Conservation (phyloP, 1,284 basidiomycete species). For the Testicularia cyperi region DNA sequence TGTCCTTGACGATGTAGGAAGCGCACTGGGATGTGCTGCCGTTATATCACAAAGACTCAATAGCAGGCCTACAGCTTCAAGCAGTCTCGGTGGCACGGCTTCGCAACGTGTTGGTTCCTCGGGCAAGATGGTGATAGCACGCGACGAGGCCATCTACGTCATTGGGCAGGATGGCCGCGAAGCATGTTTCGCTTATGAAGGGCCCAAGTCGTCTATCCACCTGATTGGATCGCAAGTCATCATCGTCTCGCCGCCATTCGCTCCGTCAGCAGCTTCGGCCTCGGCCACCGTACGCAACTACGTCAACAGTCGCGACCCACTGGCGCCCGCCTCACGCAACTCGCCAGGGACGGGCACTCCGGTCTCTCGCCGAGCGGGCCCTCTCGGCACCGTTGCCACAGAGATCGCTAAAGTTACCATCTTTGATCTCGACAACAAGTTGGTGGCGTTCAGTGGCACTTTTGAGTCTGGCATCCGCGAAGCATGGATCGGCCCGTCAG, state of each 20-base stretch:
- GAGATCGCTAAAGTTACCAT: constrained; percentile 74
- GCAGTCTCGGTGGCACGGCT: constrained; percentile 38
- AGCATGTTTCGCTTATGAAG: constrained; percentile 71
- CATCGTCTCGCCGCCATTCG: constrained; percentile 81
- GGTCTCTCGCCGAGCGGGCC: constrained; percentile 7
- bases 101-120: constrained; percentile 60
- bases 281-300: constrained; percentile 76
- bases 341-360: constrained; percentile 18
- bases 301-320: constrained; percentile 57
- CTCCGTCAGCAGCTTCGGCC: constrained; percentile 68
- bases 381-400: constrained; percentile 2
- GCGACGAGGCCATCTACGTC: constrained; percentile 88
- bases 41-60: constrained; percentile 16
- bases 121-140: constrained; percentile 77
- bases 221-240: constrained; percentile 62
- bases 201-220: constrained; percentile 48
- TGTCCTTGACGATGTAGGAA: constrained; percentile 82
- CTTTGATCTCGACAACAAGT: constrained; percentile 89
- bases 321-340: constrained; percentile 1
- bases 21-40: constrained; percentile 77
- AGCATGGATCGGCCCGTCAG: constrained; percentile 22
- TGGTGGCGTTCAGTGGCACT: constrained; percentile 70
- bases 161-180: constrained; percentile 81
- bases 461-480: constrained; percentile 45
- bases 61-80: no score